Conservation (phyloP, 2,329 filamentous ascomycete species). For the Xylaria multiplex region DNA sequence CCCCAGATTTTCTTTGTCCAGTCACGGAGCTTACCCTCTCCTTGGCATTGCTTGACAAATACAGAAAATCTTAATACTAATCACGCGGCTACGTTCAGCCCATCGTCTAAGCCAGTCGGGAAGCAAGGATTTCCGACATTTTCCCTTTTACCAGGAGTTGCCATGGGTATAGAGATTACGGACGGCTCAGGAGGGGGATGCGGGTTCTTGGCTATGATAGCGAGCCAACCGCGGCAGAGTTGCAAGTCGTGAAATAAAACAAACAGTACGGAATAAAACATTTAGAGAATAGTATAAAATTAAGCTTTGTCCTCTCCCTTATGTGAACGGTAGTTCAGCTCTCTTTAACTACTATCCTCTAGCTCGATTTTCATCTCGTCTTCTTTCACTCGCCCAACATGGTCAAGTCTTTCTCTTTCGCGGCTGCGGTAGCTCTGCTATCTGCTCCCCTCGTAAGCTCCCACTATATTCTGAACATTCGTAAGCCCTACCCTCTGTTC, state of each 20-base stretch:
- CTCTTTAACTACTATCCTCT: constrained; percentile 13
- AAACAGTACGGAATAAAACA: not conserved
- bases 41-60: constrained; percentile 37
- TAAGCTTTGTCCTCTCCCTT: constrained; percentile 17
- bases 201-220: no score
- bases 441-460: constrained; percentile 41
- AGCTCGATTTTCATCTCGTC: not conserved
- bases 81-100: constrained; percentile 20
- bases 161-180: constrained; percentile 3
- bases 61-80: constrained; percentile 30
- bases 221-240: not conserved
- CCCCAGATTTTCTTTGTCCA: constrained; percentile 36
- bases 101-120: constrained; percentile 13
- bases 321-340: constrained; percentile 6
- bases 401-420: constrained; percentile 41
- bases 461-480: constrained; percentile 53
- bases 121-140: constrained; percentile 31
- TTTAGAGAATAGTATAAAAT: constrained; percentile 24
- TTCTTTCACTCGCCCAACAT: constrained; percentile 30
- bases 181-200: no score
- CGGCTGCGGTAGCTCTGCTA: constrained; percentile 40
- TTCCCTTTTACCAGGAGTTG: constrained; percentile 6
- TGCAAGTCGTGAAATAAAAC: constrained; percentile 6
- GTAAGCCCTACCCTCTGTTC: constrained; percentile 19
- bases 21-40: constrained; percentile 23